phyloP scores from a whole-genome alignment of 2,329 filamentous ascomycete genomes.

The Madurella mycetomatis region DNA sequence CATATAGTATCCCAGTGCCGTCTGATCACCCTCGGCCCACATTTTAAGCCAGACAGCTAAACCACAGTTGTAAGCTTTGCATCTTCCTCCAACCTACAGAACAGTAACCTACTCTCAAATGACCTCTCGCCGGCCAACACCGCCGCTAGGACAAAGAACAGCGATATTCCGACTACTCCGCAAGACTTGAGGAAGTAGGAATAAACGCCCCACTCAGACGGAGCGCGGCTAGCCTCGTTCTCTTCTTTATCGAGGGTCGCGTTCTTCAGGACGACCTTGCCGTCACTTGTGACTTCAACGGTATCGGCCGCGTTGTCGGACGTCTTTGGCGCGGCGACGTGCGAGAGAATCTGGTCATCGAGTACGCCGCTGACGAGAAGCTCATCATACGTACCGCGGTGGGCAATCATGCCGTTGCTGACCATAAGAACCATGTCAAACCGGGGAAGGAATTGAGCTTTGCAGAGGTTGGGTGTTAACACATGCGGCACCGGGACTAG shows the following conservation, averaged over 20 bases:
- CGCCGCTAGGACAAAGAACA: slow-evolving; percentile 11
- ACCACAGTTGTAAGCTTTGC: not conserved
- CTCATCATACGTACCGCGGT: slow-evolving; percentile 6
- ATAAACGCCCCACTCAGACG: slow-evolving; percentile 10
- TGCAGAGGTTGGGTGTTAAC: too few species aligned
- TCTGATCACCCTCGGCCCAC: slow-evolving; percentile 6
- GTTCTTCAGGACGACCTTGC: slow-evolving; percentile 10
- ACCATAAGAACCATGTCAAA: slow-evolving; percentile 7
- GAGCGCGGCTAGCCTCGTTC: slow-evolving; percentile 6
- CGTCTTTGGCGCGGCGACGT: not conserved
- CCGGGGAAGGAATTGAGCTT: slow-evolving; percentile 10
- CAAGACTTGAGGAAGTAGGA: slow-evolving; percentile 11
- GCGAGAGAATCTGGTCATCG: slow-evolving; percentile 3
- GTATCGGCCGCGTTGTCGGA: not conserved
- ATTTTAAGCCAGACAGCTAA: slow-evolving; percentile 13
- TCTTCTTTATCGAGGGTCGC: slow-evolving; percentile 5
- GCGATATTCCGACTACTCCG: slow-evolving; percentile 3
- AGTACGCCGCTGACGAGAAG: slow-evolving; percentile 2
- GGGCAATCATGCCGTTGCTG: slow-evolving; percentile 5
- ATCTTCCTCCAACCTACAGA: too few species aligned
- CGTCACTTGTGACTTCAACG: slow-evolving; percentile 10
- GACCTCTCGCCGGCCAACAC: slow-evolving; percentile 8
- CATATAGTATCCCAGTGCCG: slow-evolving; percentile 8
- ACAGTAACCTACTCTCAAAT: slow-evolving; percentile 8
- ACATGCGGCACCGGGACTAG: too few species aligned